Percentiles rank a stretch among this genome's conserved stretches.
These are phyloP conservation scores for Phytopythium montanum DNA, from an alignment of 352 stramenopile genomes.

Conservation along the genomic window DNA sequence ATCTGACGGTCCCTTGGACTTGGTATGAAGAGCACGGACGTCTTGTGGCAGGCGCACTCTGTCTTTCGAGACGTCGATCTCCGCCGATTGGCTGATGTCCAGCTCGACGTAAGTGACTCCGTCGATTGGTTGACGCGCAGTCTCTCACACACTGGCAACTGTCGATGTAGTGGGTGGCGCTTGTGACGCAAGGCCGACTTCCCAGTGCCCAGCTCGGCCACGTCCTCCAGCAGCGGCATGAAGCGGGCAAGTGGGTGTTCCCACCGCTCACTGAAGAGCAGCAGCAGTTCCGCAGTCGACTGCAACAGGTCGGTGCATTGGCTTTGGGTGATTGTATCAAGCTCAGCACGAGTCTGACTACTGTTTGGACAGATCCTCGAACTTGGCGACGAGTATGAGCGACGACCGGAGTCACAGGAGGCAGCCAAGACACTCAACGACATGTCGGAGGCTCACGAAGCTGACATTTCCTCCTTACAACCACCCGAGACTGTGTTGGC, in stretches of 20 bases:
- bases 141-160: neutral
- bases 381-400: neutral
- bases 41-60: constrained; percentile 28
- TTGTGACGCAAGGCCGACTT: constrained; percentile 51
- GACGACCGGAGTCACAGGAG: neutral
- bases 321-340: neutral
- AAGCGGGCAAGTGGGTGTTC: constrained; percentile 50
- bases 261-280: constrained; percentile 43
- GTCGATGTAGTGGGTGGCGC: constrained; percentile 29
- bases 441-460: neutral
- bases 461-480: neutral
- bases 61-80: constrained; percentile 49
- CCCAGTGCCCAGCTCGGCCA: constrained; percentile 20
- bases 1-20: neutral
- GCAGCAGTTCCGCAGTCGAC: constrained; percentile 18
- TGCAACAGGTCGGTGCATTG: constrained; percentile 29
- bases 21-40: constrained; percentile 12
- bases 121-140: neutral
- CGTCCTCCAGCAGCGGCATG: constrained; percentile 40
- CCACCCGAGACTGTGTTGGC: neutral
- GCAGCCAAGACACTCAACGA: neutral
- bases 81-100: constrained; percentile 35
- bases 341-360: neutral
- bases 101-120: constrained; percentile 40
- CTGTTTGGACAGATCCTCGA: neutral